Percentiles rank a stretch among this genome's conserved stretches.
Evolutionary conservation across 2,329 filamentous ascomycete species (phyloP).

Genomic region (Clarireedia paspali): DNA sequence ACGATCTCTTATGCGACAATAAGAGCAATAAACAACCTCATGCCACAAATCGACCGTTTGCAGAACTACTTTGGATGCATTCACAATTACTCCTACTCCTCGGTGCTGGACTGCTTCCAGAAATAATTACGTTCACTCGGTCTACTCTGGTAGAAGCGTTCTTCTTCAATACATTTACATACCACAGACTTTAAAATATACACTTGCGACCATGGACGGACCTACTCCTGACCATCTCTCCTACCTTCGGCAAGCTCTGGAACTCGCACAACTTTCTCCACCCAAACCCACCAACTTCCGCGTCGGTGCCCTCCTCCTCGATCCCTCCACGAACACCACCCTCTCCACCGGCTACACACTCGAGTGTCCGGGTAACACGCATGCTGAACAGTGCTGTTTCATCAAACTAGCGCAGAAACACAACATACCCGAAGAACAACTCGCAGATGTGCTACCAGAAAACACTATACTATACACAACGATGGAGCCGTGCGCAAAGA

Average conservation of each 20-base stretch:
- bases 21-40: too few relatives aligned
- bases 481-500: slow-evolving; percentile 75
- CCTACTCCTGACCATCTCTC: slow-evolving; percentile 13
- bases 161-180: too few relatives aligned
- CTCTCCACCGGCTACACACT: slow-evolving; percentile 83
- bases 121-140: too few relatives aligned
- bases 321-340: slow-evolving; percentile 47
- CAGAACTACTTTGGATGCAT: too few relatives aligned
- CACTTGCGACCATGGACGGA: not conserved
- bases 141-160: too few relatives aligned
- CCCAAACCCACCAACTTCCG: slow-evolving; percentile 88
- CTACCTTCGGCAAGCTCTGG: slow-evolving; percentile 65
- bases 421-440: slow-evolving; percentile 43
- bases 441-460: slow-evolving; percentile 44
- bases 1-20: too few relatives aligned
- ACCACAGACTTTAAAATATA: too few relatives aligned
- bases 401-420: slow-evolving; percentile 56
- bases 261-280: slow-evolving; percentile 70
- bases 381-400: slow-evolving; percentile 91
- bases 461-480: slow-evolving; percentile 74
- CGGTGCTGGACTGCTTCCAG: too few relatives aligned
- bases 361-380: slow-evolving; percentile 86
- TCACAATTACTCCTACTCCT: too few relatives aligned
- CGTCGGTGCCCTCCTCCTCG: slow-evolving; percentile 82
- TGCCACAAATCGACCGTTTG: too few relatives aligned